These are phyloP conservation scores for Pseudohalonectria lignicola DNA, from an alignment of 2,329 filamentous ascomycete genomes.

Conservation along the genomic window DNA sequence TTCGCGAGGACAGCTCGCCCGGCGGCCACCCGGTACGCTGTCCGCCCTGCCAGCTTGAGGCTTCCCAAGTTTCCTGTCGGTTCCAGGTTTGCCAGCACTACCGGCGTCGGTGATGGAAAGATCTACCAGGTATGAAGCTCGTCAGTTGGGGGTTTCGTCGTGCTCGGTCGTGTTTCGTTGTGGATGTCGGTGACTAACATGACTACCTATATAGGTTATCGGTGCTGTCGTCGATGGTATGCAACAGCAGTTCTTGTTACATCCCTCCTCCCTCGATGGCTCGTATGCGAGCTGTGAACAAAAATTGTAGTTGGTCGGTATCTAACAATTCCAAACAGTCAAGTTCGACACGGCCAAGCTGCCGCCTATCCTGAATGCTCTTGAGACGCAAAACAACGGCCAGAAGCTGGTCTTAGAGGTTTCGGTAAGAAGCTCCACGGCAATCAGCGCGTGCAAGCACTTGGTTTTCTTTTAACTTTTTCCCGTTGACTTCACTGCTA, in stretches of 20 bases:
- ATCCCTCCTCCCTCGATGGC: no score
- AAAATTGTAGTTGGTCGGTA: background rate
- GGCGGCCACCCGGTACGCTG: constrained; percentile 46
- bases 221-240: constrained; percentile 98
- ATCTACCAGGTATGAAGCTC: constrained; percentile 61
- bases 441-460: no score
- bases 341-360: constrained; percentile 95
- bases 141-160: no score
- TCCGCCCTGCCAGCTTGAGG: constrained; percentile 45
- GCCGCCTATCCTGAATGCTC: constrained; percentile 93
- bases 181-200: constrained; percentile 4
- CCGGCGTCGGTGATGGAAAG: constrained; percentile 51
- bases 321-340: constrained; percentile 44
- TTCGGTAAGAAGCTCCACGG: constrained; percentile 52
- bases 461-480: no score
- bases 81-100: constrained; percentile 48
- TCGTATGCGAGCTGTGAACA: background rate
- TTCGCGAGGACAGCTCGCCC: constrained; percentile 52
- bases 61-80: constrained; percentile 43
- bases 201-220: constrained; percentile 62
- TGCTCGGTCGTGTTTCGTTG: constrained; percentile 6
- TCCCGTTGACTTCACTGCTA: constrained; percentile 19
- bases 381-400: constrained; percentile 83
- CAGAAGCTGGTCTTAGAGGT: constrained; percentile 96
- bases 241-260: no score